Percentiles rank a stretch among this genome's conserved stretches.
phyloP scores from a whole-genome alignment of 2,329 filamentous ascomycete species.

The Aspergillus jensenii region DNA sequence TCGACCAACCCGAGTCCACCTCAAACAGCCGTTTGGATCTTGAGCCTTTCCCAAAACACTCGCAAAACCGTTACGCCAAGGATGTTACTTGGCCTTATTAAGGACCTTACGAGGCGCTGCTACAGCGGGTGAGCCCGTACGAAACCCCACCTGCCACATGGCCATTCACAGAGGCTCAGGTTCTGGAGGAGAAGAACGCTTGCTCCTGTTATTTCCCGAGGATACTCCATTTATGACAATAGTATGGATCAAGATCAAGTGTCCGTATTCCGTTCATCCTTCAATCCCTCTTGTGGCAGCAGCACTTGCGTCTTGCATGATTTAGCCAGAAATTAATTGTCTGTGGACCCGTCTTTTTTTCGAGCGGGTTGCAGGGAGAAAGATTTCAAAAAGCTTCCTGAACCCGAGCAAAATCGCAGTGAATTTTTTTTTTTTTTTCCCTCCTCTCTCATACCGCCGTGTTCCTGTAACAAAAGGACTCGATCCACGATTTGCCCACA shows the following conservation, averaged over 20 bases:
- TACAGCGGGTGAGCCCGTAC: conserved; percentile 34
- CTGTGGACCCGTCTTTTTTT: conserved; percentile 3
- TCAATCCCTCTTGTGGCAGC: neutral
- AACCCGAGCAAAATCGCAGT: conserved; percentile 9
- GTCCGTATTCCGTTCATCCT: neutral
- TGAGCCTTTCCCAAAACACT: conserved; percentile 15
- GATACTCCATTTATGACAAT: conserved; percentile 3
- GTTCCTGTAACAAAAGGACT: conserved; percentile 16
- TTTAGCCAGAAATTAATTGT: neutral
- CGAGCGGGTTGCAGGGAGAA: neutral
- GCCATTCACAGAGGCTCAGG: conserved; percentile 16
- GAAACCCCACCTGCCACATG: conserved; percentile 34
- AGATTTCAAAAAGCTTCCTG: conserved; percentile 4
- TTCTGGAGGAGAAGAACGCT: conserved; percentile 8
- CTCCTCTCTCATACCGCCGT: conserved; percentile 7
- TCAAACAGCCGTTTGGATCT: conserved; percentile 9
- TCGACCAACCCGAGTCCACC: conserved; percentile 9
- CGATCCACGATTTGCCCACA: conserved; percentile 22
- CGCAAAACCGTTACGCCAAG: conserved; percentile 36
- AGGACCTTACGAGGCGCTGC: conserved; percentile 19
- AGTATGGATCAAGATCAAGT: neutral
- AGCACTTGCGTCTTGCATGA: conserved; percentile 8
- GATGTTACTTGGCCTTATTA: conserved; percentile 8
- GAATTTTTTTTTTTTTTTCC: conserved; percentile 4
- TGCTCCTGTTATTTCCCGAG: conserved; percentile 7